phyloP scores from a whole-genome alignment of 2,329 filamentous ascomycete species.

The Erysiphe pulchra region DNA sequence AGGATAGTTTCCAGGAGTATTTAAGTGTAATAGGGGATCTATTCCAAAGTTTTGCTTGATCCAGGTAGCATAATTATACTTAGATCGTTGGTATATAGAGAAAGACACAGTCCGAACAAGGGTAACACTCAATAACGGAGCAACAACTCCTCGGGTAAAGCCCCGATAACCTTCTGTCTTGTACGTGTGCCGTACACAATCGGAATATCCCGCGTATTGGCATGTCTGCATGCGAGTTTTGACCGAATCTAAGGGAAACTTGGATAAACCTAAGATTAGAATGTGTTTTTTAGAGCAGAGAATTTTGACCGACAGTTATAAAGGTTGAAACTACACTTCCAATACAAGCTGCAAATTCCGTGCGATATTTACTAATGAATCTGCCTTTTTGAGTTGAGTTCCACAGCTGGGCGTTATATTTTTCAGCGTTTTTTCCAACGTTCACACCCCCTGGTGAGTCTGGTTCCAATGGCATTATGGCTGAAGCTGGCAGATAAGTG shows the following conservation, averaged over 20 bases:
- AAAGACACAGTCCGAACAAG: slow-evolving; percentile 56
- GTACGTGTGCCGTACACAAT: slow-evolving; percentile 56
- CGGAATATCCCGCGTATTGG: slow-evolving; percentile 45
- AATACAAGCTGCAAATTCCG: slow-evolving; percentile 52
- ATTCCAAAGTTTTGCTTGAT: slow-evolving; percentile 39
- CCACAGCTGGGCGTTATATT: background rate
- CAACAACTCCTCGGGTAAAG: slow-evolving; percentile 62
- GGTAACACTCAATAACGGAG: slow-evolving; percentile 57
- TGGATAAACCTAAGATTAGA: slow-evolving; percentile 2
- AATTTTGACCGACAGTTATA: slow-evolving; percentile 25
- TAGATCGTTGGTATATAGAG: slow-evolving; percentile 54
- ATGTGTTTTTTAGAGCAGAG: background rate
- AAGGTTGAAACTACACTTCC: slow-evolving; percentile 59
- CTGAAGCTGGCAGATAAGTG: background rate
- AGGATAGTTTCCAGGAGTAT: slow-evolving; percentile 42
- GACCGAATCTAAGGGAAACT: slow-evolving; percentile 64
- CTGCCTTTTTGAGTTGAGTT: slow-evolving; percentile 14
- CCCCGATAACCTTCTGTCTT: slow-evolving; percentile 43
- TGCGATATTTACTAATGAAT: slow-evolving; percentile 54
- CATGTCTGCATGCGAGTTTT: slow-evolving; percentile 83
- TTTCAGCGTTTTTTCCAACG: background rate
- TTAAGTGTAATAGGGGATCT: slow-evolving; percentile 50
- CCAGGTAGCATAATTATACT: slow-evolving; percentile 46
- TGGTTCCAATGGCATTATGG: background rate
- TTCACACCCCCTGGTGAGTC: background rate